Base-by-base conservation (phyloP, 345 rosid species). In the Syzygium jambos region DNA sequence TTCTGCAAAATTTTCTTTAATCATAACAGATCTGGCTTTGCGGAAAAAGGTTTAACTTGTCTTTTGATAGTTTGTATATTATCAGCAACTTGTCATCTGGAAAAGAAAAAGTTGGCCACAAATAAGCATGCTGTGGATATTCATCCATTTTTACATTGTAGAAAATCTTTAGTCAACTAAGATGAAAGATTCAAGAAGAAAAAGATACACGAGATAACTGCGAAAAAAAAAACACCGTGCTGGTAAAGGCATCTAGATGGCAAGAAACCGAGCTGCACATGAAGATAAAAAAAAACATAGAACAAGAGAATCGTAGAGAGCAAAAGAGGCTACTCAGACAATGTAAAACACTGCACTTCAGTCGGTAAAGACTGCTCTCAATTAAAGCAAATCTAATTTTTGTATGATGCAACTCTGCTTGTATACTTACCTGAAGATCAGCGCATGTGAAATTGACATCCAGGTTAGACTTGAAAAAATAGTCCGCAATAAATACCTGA, bases 401-500 rank as follows among this genome's bases (percentile, higher is more conserved):
- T 77, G 63, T 16, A 15, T 52, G 17, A 53, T 27, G 41, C 78
- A 86, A 30, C 85, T 55, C 73, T 54, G 49, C 87, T 84, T 87
- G 95, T 52, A 85, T 63, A 43, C 89, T 87, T 87, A 98, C 99
- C 97, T 94, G 92, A 88, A 98, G 92, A 85, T 96, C 96, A 13
- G 97, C 96, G 53, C 78, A 88, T 65, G 95, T 90, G 90, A 93
- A 95, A 90, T 98, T 90, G 77, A 93, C 96, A 52, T 95, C 90
- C 90, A 98, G 89, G 87, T 92, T 93, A 89, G 98, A 93, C 89
- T 93, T 95, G 88, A 98, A 95, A 89, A 95, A 95, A 92, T 95
- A 98, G 92, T 98, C 99, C n/a, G 93, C 91, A 88, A 96, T 95
- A 93, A 95, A 96, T 84, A 95, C 99, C 99, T 98, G 94, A 93